Conservation (phyloP, 805 yeast species). For the Brettanomyces anomalus region DNA sequence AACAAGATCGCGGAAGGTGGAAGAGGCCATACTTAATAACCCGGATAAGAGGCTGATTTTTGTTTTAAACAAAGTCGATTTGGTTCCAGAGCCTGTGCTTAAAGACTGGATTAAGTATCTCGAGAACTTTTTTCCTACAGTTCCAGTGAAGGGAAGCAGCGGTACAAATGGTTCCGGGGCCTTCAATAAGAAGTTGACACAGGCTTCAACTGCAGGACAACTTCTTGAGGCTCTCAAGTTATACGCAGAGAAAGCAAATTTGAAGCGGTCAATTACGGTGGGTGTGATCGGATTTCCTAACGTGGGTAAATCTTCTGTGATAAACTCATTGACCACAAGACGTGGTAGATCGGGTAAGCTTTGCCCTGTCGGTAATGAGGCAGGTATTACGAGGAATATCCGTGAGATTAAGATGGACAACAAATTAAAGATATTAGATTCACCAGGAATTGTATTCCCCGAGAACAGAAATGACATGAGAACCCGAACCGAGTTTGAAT, state of each 20-base stretch:
- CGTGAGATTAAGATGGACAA: slow-evolving; percentile 90
- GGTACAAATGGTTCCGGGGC: slow-evolving; percentile 61
- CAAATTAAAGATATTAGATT: slow-evolving; percentile 80
- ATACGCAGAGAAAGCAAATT: slow-evolving; percentile 73
- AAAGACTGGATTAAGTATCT: slow-evolving; percentile 78
- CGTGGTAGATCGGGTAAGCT: slow-evolving; percentile 66
- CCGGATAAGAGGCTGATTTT: slow-evolving; percentile 79
- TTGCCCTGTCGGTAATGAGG: slow-evolving; percentile 96
- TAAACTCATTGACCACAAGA: slow-evolving; percentile 78
- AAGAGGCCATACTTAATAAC: slow-evolving; percentile 74
- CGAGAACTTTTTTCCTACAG: slow-evolving; percentile 79
- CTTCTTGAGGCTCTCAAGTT: slow-evolving; percentile 76
- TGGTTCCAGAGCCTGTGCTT: slow-evolving; percentile 78
- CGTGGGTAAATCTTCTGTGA: slow-evolving; percentile 92
- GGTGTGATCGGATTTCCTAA: slow-evolving; percentile 98
- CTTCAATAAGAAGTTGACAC: slow-evolving; percentile 67
- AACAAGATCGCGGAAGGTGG: slow-evolving; percentile 86
- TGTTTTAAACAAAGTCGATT: slow-evolving; percentile 84
- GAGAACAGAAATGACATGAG: slow-evolving; percentile 17
- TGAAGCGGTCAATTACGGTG: slow-evolving; percentile 82
- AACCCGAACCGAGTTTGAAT: slow-evolving; percentile 59
- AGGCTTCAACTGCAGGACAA: slow-evolving; percentile 60
- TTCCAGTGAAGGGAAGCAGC: slow-evolving; percentile 76
- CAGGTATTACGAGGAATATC: slow-evolving; percentile 90
- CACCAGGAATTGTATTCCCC: slow-evolving; percentile 98